Conservation (phyloP, 768 basidiomycete genomes). For the Phlegmacium glaucopus region DNA sequence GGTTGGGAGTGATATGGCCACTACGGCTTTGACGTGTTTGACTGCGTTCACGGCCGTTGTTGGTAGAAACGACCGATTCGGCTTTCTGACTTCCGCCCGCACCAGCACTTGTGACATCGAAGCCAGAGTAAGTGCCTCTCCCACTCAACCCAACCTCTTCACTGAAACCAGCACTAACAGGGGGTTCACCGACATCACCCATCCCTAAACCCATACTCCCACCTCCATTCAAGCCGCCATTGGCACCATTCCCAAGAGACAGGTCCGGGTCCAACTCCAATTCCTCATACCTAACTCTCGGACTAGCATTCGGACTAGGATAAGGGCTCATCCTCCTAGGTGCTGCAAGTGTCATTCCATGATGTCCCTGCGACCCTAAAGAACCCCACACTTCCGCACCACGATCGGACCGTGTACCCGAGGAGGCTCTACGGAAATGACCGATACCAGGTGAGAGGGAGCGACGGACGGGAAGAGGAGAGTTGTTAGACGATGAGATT, state of each 20-base stretch:
- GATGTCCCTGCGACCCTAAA: constrained; percentile 25
- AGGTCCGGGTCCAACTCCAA: constrained; percentile 29
- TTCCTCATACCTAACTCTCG: constrained; percentile 49
- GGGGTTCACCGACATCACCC: constrained; percentile 18
- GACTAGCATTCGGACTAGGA: constrained; percentile 66
- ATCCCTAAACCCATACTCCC: not conserved
- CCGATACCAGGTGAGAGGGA: constrained; percentile 19
- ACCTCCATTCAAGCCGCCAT: too few species aligned
- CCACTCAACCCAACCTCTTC: constrained; percentile 27
- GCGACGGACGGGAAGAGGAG: constrained; percentile 18
- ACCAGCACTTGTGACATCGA: not conserved
- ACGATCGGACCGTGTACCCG: constrained; percentile 39
- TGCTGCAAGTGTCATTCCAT: constrained; percentile 8
- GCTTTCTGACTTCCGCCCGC: too few species aligned
- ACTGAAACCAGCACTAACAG: constrained; percentile 25
- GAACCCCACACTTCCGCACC: constrained; percentile 31
- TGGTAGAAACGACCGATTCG: too few species aligned
- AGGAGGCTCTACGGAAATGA: constrained; percentile 39
- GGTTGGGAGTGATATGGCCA: too few species aligned
- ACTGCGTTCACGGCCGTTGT: too few species aligned
- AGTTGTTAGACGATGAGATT: not conserved
- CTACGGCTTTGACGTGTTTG: too few species aligned
- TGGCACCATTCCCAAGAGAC: constrained; percentile 5
- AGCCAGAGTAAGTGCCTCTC: constrained; percentile 13
- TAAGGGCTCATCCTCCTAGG: constrained; percentile 52